Base-by-base conservation (phyloP, 192 early-diverging fungal species). In the Podila verticillata region DNA sequence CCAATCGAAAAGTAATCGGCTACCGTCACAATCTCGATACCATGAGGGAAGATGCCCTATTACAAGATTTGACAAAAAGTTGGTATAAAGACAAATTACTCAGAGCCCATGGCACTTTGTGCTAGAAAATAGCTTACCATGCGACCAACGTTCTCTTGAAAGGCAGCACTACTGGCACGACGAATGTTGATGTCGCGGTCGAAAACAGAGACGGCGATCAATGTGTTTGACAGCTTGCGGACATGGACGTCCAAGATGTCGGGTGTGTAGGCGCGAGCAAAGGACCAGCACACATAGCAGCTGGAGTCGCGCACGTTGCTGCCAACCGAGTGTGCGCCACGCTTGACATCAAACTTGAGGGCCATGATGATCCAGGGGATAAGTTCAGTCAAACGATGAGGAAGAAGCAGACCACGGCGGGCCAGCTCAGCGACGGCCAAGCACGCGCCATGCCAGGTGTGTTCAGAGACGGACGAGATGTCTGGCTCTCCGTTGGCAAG, bases 221-320 rank as follows among this genome's bases (percentile, higher is more conserved):
- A 80, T n/a, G 84, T 86, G 24, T 88, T 89, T 2, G 96, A 93
- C 68, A 98, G 72, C 26, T 87, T 74, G 5, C 80, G 32, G 17
- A 92, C 88, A 84, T 91, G 88, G 5, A 89, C 86, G 29, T 81
- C 83, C 56, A 98, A 70, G 17, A 95, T 84, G 0, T 88, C 82
- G 2, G 91, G 88, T 24, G 92, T 91, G 72, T 98, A 95, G 0
- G 96, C 94, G 31, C 97, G 88, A 28, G 96, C 96, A 82, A 99
- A 96, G 29, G 96, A 96, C 98, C 98, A 99, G 79, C 94, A 93
- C 13, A 97, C 95, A 84, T 99, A 99, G 69, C 97, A 96, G 34
- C 95, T 95, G 0, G 98, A 95, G 77, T 99, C 98, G 32, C 97
- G 92, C 0, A 99, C 96, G 81, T 97, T 93, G 13, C 95, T 85